Percentiles rank a stretch among this genome's conserved stretches.
Evolutionary conservation across 1,139 yeast genomes (phyloP).

Genomic region (Kodamaea anthophila): DNA sequence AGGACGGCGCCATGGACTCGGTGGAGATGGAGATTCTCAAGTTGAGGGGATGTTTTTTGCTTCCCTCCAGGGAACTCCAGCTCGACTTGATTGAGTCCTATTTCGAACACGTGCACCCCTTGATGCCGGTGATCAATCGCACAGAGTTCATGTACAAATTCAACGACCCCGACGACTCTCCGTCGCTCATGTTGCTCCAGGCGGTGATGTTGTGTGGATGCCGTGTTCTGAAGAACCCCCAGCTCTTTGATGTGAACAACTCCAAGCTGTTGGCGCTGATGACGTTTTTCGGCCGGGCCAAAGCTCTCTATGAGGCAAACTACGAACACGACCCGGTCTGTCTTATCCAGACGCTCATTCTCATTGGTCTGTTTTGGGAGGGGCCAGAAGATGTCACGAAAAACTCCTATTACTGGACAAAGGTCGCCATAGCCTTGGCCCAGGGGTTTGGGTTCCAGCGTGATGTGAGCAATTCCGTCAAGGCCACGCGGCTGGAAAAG

Average conservation of each 20-base stretch:
- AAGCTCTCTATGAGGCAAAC: constrained; percentile 67
- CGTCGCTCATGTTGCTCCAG: constrained; percentile 63
- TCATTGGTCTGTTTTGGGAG: constrained; percentile 71
- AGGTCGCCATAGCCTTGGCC: constrained; percentile 67
- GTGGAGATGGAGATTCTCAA: constrained; percentile 65
- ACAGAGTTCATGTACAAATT: constrained; percentile 53
- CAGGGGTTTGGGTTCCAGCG: constrained; percentile 79
- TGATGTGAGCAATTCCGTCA: constrained; percentile 32
- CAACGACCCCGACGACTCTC: constrained; percentile 56
- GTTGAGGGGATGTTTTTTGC: constrained; percentile 62
- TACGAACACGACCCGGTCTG: constrained; percentile 68
- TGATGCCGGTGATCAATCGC: constrained; percentile 66
- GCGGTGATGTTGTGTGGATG: constrained; percentile 68
- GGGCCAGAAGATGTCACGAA: constrained; percentile 74
- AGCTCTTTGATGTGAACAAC: constrained; percentile 50
- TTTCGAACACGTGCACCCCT: constrained; percentile 64
- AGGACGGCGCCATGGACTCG: constrained; percentile 45
- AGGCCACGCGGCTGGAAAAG: constrained; percentile 36
- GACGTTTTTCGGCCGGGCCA: constrained; percentile 71
- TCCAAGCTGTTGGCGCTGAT: constrained; percentile 53
- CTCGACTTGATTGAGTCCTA: constrained; percentile 57
- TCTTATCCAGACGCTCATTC: constrained; percentile 56
- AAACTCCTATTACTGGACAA: constrained; percentile 73
- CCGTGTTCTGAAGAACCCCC: constrained; percentile 53
- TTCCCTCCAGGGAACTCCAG: constrained; percentile 59